A percentile compares a stretch with the other conserved stretches of the same genome.
Conservation (phyloP, 805 yeast genomes). For the Hanseniaspora guilliermondii region DNA sequence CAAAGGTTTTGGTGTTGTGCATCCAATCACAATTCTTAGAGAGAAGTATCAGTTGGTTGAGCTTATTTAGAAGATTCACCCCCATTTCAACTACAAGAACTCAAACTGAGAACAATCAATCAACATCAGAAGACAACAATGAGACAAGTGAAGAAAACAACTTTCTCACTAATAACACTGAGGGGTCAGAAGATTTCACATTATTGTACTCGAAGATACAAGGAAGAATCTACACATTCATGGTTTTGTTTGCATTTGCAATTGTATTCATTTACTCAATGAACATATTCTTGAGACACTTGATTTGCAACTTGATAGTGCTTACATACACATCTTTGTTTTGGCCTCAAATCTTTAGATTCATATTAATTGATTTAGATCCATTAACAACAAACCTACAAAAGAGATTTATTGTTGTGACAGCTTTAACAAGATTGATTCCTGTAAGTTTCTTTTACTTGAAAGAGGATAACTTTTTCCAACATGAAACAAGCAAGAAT, state of each 20-base stretch:
- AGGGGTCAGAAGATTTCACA: slow-evolving; percentile 1
- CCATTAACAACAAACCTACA: background rate
- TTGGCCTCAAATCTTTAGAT: slow-evolving; percentile 13
- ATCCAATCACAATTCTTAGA: slow-evolving; percentile 12
- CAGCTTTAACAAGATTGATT: slow-evolving; percentile 16
- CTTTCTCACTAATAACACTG: background rate
- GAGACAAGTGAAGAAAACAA: background rate
- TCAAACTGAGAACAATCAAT: too few species aligned
- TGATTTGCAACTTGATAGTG: background rate
- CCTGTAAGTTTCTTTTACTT: slow-evolving; percentile 58
- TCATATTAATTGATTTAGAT: background rate
- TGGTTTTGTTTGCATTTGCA: slow-evolving; percentile 3
- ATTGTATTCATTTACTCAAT: slow-evolving; percentile 1
- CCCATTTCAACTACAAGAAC: background rate
- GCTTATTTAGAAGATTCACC: slow-evolving; percentile 1
- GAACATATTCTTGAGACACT: background rate
- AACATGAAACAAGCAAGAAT: slow-evolving; percentile 50
- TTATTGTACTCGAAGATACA: background rate
- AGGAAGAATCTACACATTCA: background rate
- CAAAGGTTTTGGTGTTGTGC: background rate
- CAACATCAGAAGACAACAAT: background rate
- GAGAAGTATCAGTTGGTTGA: slow-evolving; percentile 5
- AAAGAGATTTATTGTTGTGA: background rate
- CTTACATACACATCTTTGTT: background rate
- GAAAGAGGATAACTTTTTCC: slow-evolving; percentile 44